Evolutionary conservation across 345 rosid species (phyloP).

Genomic region (Eucalyptus sp.): DNA sequence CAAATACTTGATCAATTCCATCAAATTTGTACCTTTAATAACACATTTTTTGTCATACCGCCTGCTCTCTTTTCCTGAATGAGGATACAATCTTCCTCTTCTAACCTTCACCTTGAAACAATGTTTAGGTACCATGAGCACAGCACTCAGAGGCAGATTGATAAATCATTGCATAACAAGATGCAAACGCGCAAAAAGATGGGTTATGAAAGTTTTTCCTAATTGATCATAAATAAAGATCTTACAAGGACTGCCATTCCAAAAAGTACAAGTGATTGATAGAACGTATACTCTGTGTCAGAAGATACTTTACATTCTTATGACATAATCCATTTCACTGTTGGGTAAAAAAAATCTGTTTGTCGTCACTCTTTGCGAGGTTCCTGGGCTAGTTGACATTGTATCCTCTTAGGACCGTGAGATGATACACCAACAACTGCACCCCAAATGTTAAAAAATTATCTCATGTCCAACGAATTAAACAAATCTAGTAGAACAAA

Average conservation of each 20-base stretch:
- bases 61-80: no score
- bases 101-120: no score
- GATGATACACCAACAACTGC: constrained; percentile 85
- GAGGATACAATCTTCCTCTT: no score
- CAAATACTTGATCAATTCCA: no score
- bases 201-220: no score
- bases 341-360: neutral
- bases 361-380: constrained; percentile 87
- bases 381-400: constrained; percentile 89
- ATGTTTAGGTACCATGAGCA: accelerated
- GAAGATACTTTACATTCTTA: accelerated
- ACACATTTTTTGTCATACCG: no score
- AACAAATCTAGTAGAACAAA: neutral
- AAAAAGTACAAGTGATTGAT: no score
- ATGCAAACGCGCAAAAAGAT: no score
- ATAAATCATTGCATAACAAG: no score
- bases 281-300: accelerated
- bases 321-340: neutral
- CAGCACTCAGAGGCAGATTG: accelerated
- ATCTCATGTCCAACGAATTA: neutral
- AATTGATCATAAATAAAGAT: no score
- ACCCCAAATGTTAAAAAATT: neutral
- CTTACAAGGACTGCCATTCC: no score
- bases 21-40: no score
- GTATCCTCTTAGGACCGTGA: constrained; percentile 70